Conservation (phyloP, 257 asterid genomes). For the Ocimum tenuiflorum region DNA sequence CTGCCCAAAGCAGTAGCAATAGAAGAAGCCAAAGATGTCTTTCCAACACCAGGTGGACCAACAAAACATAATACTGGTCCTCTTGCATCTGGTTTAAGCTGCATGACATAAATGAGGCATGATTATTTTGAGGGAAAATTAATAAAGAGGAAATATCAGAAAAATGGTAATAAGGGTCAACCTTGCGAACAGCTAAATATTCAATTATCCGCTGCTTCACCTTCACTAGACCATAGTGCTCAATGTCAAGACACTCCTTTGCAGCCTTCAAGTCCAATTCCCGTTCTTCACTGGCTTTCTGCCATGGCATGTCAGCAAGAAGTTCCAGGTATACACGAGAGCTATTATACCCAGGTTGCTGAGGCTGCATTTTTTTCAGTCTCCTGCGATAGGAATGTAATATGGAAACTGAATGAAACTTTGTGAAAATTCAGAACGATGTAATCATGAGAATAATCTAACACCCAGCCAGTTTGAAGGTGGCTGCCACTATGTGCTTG, state of each 20-base stretch:
- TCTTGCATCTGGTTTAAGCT: slow-evolving; percentile 98
- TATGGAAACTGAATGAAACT: slow-evolving; percentile 14
- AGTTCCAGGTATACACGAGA: slow-evolving; percentile 92
- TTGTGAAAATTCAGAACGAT: slow-evolving; percentile 13
- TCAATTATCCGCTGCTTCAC: slow-evolving; percentile 97
- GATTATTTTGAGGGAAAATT: neutral
- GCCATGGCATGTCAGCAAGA: slow-evolving; percentile 98
- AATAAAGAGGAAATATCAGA: slow-evolving; percentile 2
- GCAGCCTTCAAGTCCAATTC: slow-evolving; percentile 85
- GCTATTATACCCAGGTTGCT: slow-evolving; percentile 96
- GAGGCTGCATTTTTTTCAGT: slow-evolving; percentile 98
- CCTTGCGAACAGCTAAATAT: slow-evolving; percentile 98
- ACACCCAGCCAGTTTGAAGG: neutral
- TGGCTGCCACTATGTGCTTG: neutral
- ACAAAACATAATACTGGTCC: slow-evolving; percentile 98
- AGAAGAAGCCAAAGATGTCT: slow-evolving; percentile 96
- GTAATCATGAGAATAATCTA: slow-evolving; percentile 8
- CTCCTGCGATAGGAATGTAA: slow-evolving; percentile 55
- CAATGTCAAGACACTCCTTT: slow-evolving; percentile 77
- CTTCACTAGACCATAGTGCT: slow-evolving; percentile 87
- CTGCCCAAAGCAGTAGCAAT: slow-evolving; percentile 95
- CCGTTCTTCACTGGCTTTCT: slow-evolving; percentile 72
- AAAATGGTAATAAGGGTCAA: slow-evolving; percentile 24
- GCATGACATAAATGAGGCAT: slow-evolving; percentile 29
- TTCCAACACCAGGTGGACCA: slow-evolving; percentile 99